Evolutionary conservation across 805 yeast species (phyloP), one percentile per base, ranked within the genome.

Genomic region (Candida rishiriensis): DNA sequence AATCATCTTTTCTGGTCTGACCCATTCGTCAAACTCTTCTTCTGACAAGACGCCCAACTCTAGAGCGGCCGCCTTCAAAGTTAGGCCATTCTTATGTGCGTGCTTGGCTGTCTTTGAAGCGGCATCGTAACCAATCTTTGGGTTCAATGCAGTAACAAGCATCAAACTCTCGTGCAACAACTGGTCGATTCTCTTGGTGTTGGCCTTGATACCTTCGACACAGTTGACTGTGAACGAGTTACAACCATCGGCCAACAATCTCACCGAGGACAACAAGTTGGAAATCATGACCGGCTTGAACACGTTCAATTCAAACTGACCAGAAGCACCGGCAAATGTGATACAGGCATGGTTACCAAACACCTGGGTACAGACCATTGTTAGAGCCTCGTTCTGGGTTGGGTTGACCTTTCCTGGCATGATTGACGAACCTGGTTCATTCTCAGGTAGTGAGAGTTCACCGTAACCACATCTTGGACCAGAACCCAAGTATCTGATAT

Each of bases 341-440:
- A 93, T 87, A 52, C 97, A 81, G 37, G 96, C 71, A 71, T 93
- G 83, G 82, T 93, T 93, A 68, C 99, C 99, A 65, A 93, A 88
- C 26, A 93, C 97, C 76, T 93, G 99, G 52, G 93, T 80, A 65
- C 96, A 89, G 50, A 91, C 97, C 96, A 93, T 95, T 53, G 98
- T 93, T 66, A 93, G 73, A 43, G 99, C 99, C 78, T 93, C 99
- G 69, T 90, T 90, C 76, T 93, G 99, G 45, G 99, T 93, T 54
- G 99, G 99, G 79, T 93, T 93, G 52, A 93, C 97, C 75, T 93
- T 93, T 66, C 99, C 99, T 42, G 99, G 99, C 99, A 93, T 93
- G 70, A 93, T 93, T 28, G 97, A 89, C 48, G 97, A 88, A 63
- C 99, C 99, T 46, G 99, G 99, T 75, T 93, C 99, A 70, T 93